Conservation (phyloP, 805 yeast species). For the Ogataea nakhonphanomensis region DNA sequence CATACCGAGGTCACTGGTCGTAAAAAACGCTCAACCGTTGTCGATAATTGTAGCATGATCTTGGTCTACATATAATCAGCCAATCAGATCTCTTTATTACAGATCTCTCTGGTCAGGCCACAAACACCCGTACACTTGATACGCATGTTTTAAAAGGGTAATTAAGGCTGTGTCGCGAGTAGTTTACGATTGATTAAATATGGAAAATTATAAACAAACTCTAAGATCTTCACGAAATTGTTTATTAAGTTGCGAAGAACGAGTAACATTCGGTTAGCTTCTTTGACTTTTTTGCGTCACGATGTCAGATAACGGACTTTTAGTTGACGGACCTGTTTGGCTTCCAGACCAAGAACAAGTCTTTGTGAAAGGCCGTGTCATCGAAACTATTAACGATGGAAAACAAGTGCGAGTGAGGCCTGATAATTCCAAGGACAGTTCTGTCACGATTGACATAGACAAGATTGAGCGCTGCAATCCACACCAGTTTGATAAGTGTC, state of each 20-base stretch:
- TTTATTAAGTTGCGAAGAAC: slow-evolving; percentile 7
- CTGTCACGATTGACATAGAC: slow-evolving; percentile 38
- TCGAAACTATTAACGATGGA: slow-evolving; percentile 37
- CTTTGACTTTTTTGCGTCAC: not conserved
- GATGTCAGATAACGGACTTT: slow-evolving; percentile 25
- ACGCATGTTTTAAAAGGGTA: not conserved
- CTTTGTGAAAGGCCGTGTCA: slow-evolving; percentile 59
- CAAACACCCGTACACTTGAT: not conserved
- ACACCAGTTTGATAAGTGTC: slow-evolving; percentile 80
- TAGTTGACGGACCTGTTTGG: slow-evolving; percentile 67
- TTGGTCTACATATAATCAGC: not conserved
- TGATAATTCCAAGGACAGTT: slow-evolving; percentile 11
- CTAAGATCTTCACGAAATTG: slow-evolving; percentile 3
- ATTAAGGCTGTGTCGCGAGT: not conserved
- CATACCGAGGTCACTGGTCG: not conserved
- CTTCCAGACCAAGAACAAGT: slow-evolving; percentile 55
- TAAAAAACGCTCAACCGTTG: not conserved
- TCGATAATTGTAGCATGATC: slow-evolving; percentile 5
- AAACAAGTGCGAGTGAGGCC: slow-evolving; percentile 35
- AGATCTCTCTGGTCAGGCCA: no score
- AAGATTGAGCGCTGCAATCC: slow-evolving; percentile 76
- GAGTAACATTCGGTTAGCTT: slow-evolving; percentile 1
- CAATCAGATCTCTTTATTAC: slow-evolving; percentile 6
- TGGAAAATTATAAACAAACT: slow-evolving; percentile 8
- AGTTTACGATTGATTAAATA: slow-evolving; percentile 2